phyloP scores from a whole-genome alignment of 306 rosid genomes.

The Prunus davidiana region DNA sequence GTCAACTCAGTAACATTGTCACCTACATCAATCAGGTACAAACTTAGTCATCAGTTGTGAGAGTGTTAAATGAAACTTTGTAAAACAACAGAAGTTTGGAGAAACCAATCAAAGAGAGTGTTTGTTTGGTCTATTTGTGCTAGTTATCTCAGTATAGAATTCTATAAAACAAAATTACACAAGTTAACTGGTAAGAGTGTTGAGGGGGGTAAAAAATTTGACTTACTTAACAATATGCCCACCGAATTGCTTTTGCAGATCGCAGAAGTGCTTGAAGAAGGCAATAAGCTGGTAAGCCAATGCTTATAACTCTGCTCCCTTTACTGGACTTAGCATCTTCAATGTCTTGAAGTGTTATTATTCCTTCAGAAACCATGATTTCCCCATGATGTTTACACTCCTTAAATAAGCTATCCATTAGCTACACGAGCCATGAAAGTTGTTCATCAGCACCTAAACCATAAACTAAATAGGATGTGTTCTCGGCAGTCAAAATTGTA shows the following conservation, averaged over 20 bases:
- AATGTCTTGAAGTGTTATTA: conserved; percentile 58
- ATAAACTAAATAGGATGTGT: conserved; percentile 6
- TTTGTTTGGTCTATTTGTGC: background rate
- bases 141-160: background rate
- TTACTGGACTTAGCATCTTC: conserved; percentile 67
- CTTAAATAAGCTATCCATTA: conserved; percentile 65
- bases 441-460: conserved; percentile 20
- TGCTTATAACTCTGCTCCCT: conserved; percentile 66
- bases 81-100: background rate
- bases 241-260: conserved; percentile 59
- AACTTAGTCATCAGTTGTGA: background rate
- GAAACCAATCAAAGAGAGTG: background rate
- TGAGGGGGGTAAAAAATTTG: background rate
- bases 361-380: conserved; percentile 69
- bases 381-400: conserved; percentile 57
- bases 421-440: conserved; percentile 40
- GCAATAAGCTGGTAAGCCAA: conserved; percentile 86
- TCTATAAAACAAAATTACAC: background rate
- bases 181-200: too few species aligned
- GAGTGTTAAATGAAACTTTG: background rate
- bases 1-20: conserved; percentile 67
- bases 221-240: conserved; percentile 74
- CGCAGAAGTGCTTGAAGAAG: conserved; percentile 72
- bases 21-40: conserved; percentile 39
- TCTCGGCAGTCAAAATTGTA: background rate